Percentiles rank a stretch among this genome's conserved stretches.
These are phyloP conservation scores for Coleophoma crateriformis DNA, from an alignment of 2,329 filamentous ascomycete species.

Conservation along the genomic window DNA sequence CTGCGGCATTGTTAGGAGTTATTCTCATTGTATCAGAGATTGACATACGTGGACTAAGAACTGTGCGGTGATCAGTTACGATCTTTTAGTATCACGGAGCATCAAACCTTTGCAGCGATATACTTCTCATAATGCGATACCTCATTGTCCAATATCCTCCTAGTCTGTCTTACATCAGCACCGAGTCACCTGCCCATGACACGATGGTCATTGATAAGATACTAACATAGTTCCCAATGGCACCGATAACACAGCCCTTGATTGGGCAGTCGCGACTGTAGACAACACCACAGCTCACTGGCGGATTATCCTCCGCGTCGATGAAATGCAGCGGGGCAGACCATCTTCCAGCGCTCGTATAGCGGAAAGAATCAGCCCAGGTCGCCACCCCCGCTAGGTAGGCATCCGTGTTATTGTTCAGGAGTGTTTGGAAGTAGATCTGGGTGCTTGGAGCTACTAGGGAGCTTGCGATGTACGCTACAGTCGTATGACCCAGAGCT, in stretches of 20 bases:
- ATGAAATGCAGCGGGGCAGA: conserved; percentile 63
- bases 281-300: conserved; percentile 49
- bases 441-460: conserved; percentile 53
- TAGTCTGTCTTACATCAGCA: conserved; percentile 30
- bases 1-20: conserved; percentile 41
- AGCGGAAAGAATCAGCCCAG: conserved; percentile 60
- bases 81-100: neutral
- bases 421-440: conserved; percentile 49
- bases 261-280: conserved; percentile 56
- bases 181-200: conserved; percentile 45
- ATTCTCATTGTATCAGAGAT: conserved; percentile 6
- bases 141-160: conserved; percentile 14
- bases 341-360: conserved; percentile 57
- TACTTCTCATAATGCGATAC: conserved; percentile 41
- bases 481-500: conserved; percentile 58
- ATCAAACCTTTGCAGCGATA: conserved; percentile 49
- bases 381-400: conserved; percentile 60
- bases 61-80: conserved; percentile 12
- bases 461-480: conserved; percentile 56
- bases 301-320: conserved; percentile 60
- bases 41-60: conserved; percentile 27
- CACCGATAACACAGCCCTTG: conserved; percentile 54
- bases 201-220: neutral
- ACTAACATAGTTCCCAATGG: conserved; percentile 26
- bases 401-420: conserved; percentile 46